Conservation (phyloP, 1,284 basidiomycete species). For the Omphalotus olearius region DNA sequence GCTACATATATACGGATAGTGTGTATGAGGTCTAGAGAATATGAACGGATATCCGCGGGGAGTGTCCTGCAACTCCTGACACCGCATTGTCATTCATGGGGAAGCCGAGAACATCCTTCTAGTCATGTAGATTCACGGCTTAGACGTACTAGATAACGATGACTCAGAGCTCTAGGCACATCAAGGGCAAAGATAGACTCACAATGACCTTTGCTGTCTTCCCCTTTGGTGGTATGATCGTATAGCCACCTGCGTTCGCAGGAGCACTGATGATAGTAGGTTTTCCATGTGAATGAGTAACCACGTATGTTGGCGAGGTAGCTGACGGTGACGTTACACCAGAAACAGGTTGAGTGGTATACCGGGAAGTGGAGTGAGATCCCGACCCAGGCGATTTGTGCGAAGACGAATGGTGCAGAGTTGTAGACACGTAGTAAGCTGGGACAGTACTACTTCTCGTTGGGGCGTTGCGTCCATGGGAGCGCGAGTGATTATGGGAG, state of each 20-base stretch:
- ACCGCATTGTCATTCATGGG: too few species aligned
- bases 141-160: too few species aligned
- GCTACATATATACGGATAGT: too few species aligned
- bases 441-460: background rate
- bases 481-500: background rate
- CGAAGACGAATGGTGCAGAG: background rate
- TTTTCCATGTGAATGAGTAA: background rate
- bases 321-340: background rate
- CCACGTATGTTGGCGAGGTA: background rate
- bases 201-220: conserved; percentile 3
- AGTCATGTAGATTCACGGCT: too few species aligned
- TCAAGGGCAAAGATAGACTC: background rate
- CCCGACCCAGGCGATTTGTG: background rate
- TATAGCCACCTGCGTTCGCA: conserved; percentile 1
- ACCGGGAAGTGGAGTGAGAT: conserved; percentile 1
- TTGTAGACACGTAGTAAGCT: background rate
- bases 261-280: background rate
- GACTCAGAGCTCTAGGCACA: too few species aligned
- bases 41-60: too few species aligned
- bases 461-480: background rate
- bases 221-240: conserved; percentile 3
- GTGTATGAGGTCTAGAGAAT: too few species aligned
- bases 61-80: too few species aligned
- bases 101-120: too few species aligned
- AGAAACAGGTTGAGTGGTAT: background rate